Evolutionary conservation across 768 basidiomycete species (phyloP), one percentile per base, ranked within the genome.

Genomic region (Boletus edulis): DNA sequence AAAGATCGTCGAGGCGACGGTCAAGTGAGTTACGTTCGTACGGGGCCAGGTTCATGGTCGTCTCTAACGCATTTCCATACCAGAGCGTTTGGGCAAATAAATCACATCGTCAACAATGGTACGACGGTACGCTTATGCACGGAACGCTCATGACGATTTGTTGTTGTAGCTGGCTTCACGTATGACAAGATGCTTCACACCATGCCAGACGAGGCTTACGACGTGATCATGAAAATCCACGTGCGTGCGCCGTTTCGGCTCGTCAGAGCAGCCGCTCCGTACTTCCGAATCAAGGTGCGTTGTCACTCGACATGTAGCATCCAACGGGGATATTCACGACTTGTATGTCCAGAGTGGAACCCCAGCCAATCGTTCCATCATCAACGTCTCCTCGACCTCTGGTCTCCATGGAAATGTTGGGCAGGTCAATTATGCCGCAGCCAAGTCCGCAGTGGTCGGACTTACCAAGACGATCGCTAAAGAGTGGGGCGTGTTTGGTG

Each of bases 141-240:
- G 17, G n/a, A 32, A 37, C 35, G 13, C 51, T 53, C 37, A 58
- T 49, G 43, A 40, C 39, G 48, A 34, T 39, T 18, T 11, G 22
- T 17, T 48, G 57, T 9, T 39, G 32, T 31, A 83, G 85, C 86
- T 45, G 86, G 85, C 46, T 90, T 90, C 74, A 89, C 88, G 8
- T 89, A 80, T 62, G 88, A 91, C 78, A 87, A 86, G 71, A 94
- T 94, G 91, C 75, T 92, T 38, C 91, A 91, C 73, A 91, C 89
- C 6, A 91, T 86, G 56, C 84, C 87, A 3, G 91, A 94, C 72
- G 88, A 91, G 42, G 80, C 83, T 2, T 94, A 82, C 67, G 86
- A 91, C 57, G 78, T 93, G 61, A 93, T 93, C 64, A 76, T 87
- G 70, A 89, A 87, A 67, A 84, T 93, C 49, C 92, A 94, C 70